Conservation (phyloP, 1,284 basidiomycete genomes). For the Melampsora larici-populina region DNA sequence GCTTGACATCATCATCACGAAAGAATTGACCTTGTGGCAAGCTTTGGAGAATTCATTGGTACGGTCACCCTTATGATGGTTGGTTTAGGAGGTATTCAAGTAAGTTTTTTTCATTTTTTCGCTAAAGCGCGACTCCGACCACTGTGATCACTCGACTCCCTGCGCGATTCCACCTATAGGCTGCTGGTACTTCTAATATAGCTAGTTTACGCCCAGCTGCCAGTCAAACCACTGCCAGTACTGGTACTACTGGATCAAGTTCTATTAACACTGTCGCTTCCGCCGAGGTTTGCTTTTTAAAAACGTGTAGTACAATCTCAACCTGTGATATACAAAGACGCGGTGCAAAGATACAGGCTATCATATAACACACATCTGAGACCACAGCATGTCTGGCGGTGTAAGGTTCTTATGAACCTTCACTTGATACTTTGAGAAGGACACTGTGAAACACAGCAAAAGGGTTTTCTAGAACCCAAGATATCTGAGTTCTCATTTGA, state of each 20-base stretch:
- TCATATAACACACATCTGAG: too few relatives aligned
- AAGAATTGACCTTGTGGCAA: conserved; percentile 37
- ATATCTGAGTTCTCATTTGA: too few relatives aligned
- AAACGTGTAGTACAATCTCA: too few relatives aligned
- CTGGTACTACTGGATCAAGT: conserved; percentile 6
- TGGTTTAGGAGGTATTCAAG: conserved; percentile 41
- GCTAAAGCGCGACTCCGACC: not conserved
- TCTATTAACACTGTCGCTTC: conserved; percentile 36
- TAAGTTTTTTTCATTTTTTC: not conserved
- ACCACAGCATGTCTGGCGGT: too few relatives aligned
- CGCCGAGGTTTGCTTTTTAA: conserved; percentile 13
- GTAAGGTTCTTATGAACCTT: too few relatives aligned
- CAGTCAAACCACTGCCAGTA: conserved; percentile 5
- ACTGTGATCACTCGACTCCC: not conserved
- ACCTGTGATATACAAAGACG: too few relatives aligned
- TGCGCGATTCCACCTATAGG: conserved; percentile 1
- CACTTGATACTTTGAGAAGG: too few relatives aligned
- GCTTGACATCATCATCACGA: not conserved
- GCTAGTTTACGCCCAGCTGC: conserved; percentile 19
- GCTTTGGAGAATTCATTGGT: conserved; percentile 39
- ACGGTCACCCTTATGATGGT: conserved; percentile 35
- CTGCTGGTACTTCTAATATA: conserved; percentile 30
- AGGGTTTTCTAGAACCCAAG: too few relatives aligned
- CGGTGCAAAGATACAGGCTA: too few relatives aligned
- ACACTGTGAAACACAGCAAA: too few relatives aligned